These are phyloP conservation scores for Mycena epipterygia DNA, from an alignment of 768 basidiomycete species.

Conservation along the genomic window DNA sequence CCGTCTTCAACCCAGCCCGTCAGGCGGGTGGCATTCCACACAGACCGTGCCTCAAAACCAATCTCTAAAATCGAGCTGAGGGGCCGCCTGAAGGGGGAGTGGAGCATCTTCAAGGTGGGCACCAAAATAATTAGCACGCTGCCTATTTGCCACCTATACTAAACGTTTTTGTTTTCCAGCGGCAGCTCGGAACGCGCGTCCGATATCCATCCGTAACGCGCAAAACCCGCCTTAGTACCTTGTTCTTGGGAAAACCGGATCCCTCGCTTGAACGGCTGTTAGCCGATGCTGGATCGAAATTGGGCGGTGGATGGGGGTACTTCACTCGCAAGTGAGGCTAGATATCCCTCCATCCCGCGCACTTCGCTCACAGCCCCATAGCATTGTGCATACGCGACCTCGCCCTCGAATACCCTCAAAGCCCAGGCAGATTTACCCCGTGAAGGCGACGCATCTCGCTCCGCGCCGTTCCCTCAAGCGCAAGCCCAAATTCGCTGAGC, in stretches of 20 bases:
- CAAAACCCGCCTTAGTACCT: background rate
- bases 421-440: background rate
- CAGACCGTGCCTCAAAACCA: slow-evolving; percentile 6
- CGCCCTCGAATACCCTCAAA: background rate
- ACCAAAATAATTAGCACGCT: background rate
- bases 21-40: slow-evolving; percentile 19
- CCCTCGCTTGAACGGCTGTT: background rate
- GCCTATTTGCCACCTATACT: background rate
- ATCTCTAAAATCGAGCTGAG: slow-evolving; percentile 17
- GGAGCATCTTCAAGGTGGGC: slow-evolving; percentile 20
- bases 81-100: slow-evolving; percentile 1
- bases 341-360: background rate
- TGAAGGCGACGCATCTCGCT: background rate
- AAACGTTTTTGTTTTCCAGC: background rate
- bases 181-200: background rate
- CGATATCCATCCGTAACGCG: background rate
- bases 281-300: background rate
- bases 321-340: slow-evolving; percentile 13
- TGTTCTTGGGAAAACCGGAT: background rate
- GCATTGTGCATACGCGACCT: slow-evolving; percentile 6
- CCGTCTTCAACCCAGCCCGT: background rate
- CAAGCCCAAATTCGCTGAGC: background rate
- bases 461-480: background rate
- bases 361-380: background rate
- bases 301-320: background rate